Conservation (phyloP, 805 yeast genomes). For the Yarrowia deformans region DNA sequence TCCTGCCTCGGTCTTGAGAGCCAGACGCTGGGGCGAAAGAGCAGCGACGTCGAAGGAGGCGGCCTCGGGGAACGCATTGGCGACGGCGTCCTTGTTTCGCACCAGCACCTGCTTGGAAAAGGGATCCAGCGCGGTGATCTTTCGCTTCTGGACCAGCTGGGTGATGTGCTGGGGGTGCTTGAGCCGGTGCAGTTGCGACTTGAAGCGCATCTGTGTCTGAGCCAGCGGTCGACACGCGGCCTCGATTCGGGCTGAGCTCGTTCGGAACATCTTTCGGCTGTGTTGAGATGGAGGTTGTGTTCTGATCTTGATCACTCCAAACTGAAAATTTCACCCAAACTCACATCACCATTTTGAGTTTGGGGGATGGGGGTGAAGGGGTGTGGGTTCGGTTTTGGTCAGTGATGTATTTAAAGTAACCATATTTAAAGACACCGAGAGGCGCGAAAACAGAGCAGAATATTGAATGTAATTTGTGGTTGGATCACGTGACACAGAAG, state of each 20-base stretch:
- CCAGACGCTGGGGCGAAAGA: slow-evolving; percentile 10
- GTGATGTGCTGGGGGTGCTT: slow-evolving; percentile 34
- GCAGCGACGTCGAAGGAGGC: neutral
- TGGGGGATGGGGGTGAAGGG: neutral
- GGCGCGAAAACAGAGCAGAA: no score
- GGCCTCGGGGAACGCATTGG: slow-evolving; percentile 30
- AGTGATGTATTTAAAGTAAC: neutral
- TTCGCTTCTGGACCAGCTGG: slow-evolving; percentile 35
- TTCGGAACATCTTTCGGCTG: slow-evolving; percentile 19
- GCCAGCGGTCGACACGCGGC: slow-evolving; percentile 16
- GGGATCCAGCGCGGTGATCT: slow-evolving; percentile 32
- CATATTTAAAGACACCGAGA: no score
- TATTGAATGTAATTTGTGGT: no score
- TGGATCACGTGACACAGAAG: no score
- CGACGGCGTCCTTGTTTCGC: slow-evolving; percentile 30
- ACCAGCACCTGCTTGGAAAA: slow-evolving; percentile 34
- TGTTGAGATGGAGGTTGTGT: neutral
- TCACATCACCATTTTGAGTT: slow-evolving; percentile 1
- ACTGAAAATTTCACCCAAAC: slow-evolving; percentile 17
- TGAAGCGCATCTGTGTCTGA: slow-evolving; percentile 18
- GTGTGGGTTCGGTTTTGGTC: neutral
- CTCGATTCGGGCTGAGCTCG: slow-evolving; percentile 12
- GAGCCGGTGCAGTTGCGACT: slow-evolving; percentile 35
- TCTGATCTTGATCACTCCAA: neutral
- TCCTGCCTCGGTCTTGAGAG: slow-evolving; percentile 1